These are phyloP conservation scores for Citrullus colocynthis DNA, from an alignment of 306 rosid species.

Conservation along the genomic window DNA sequence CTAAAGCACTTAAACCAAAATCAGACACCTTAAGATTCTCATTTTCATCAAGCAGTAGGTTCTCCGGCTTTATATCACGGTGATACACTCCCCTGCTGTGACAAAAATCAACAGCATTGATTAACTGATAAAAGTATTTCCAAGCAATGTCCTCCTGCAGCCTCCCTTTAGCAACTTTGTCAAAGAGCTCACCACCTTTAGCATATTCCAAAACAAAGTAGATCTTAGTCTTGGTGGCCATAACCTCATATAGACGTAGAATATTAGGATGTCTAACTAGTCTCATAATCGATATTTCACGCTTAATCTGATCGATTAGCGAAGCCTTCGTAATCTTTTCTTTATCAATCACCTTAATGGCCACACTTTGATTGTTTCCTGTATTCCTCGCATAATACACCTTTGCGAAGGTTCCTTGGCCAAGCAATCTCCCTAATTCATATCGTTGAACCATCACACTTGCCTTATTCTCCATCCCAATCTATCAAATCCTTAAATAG, in stretches of 20 bases:
- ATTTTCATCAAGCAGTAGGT: constrained; percentile 67
- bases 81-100: constrained; percentile 87
- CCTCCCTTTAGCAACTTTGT: constrained; percentile 67
- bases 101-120: constrained; percentile 72
- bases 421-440: constrained; percentile 68
- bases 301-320: constrained; percentile 44
- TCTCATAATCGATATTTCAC: constrained; percentile 70
- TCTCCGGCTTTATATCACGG: constrained; percentile 87
- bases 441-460: constrained; percentile 42
- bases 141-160: constrained; percentile 61
- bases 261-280: constrained; percentile 68
- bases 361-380: constrained; percentile 56
- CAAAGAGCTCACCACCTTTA: constrained; percentile 80
- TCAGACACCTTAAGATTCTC: constrained; percentile 74
- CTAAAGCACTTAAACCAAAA: constrained; percentile 81
- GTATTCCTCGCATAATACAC: constrained; percentile 71
- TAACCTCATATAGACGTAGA: constrained; percentile 64
- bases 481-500: constrained; percentile 7
- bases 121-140: constrained; percentile 61
- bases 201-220: constrained; percentile 81
- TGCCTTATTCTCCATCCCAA: constrained; percentile 47
- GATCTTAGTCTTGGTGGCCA: constrained; percentile 85
- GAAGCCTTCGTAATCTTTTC: constrained; percentile 49
- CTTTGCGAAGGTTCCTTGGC: constrained; percentile 81
- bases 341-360: constrained; percentile 66